Evolutionary conservation across 106 monocot species (phyloP).

Genomic region (Acorus calamus): DNA sequence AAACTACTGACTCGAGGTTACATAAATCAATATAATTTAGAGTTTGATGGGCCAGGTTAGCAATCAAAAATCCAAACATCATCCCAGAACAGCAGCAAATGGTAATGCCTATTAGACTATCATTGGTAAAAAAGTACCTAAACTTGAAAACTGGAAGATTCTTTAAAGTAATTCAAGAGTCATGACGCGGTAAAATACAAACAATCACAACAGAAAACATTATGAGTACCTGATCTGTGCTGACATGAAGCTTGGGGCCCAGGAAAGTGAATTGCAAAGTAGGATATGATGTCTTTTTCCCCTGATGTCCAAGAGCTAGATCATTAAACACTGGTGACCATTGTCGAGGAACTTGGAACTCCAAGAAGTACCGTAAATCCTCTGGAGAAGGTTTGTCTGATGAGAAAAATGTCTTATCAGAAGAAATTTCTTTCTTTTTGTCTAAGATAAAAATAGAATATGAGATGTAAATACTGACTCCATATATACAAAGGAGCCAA

Average conservation of each 20-base stretch:
- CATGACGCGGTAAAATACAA: too few species aligned
- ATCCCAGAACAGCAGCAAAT: too few species aligned
- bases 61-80: too few species aligned
- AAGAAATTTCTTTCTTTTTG: background rate
- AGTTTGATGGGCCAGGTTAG: too few species aligned
- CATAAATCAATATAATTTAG: too few species aligned
- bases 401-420: conserved; percentile 1
- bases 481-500: too few species aligned
- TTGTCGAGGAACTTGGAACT: conserved; percentile 90
- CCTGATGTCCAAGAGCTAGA: conserved; percentile 69
- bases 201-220: background rate
- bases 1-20: too few species aligned
- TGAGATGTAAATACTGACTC: too few species aligned
- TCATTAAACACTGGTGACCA: conserved; percentile 93
- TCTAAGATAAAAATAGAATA: background rate
- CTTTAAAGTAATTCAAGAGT: too few species aligned
- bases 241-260: conserved; percentile 71
- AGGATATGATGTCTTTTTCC: conserved; percentile 61
- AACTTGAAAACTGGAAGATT: too few species aligned
- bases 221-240: conserved; percentile 65
- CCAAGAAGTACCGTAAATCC: conserved; percentile 74
- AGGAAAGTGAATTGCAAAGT: conserved; percentile 64
- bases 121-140: too few species aligned
- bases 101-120: too few species aligned
- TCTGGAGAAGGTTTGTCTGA: conserved; percentile 85